Base-by-base conservation (phyloP, 169 alveolate species). In the Plasmodium coatneyi region DNA sequence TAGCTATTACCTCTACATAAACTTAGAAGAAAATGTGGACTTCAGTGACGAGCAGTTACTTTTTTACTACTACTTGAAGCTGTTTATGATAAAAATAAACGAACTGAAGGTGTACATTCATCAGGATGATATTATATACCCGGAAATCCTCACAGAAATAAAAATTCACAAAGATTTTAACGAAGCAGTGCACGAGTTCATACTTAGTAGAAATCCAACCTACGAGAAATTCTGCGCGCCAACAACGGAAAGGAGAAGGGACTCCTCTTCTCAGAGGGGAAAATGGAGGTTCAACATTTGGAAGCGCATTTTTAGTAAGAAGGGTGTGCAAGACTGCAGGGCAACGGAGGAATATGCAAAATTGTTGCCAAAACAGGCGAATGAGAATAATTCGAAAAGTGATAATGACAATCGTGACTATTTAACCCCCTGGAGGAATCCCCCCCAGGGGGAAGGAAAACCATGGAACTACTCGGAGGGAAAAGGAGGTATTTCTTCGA, bases 51-150 rank as follows among this genome's bases (percentile, higher is more conserved):
- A 89, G 16, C 94, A 89, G 71, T 46, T 89, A 32, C 49, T 43
- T 80, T 89, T 89, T 80, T 89, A 89, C 34, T 80, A 80, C 82
- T 79, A 79, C 72, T 89, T 89, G 72, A 89, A 89, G 52, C 34
- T 66, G 7, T 80, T 89, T 52, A 89, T 89, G 94, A 80, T 52
- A 34, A 78, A 39, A 80, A 80, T 89, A 39, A 89, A 89, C 46
- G 83, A 89, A 78, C 71, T 89, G 36, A 60, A 89, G 30, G 52
- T 89, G 82, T 80, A 80, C 82, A 71, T 89, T 30, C 81, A 89
- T 79, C 81, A 89, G 39, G 60, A 79, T 9, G 90, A 89, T 72
- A 66, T 89, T 39, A 49, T 89, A 89, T 78, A 80, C 25, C 89
- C 89, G 9, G 94, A 89, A 41, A 60, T 60, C 39, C 71, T 89